These are phyloP conservation scores for Penicillium coffeae DNA, from an alignment of 495 filamentous ascomycete species.

Conservation along the genomic window DNA sequence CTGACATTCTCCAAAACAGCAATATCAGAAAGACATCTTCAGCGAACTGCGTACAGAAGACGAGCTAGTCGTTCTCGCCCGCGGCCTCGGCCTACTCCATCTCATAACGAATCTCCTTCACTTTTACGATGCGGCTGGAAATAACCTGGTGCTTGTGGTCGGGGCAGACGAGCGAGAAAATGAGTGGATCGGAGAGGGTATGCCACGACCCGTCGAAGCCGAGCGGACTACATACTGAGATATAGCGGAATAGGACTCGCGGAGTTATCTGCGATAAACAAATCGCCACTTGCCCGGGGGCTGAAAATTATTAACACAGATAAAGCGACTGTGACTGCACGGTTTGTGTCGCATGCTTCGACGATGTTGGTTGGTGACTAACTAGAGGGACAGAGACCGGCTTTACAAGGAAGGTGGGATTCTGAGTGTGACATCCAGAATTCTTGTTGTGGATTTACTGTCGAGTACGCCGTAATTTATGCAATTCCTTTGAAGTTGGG, in stretches of 20 bases:
- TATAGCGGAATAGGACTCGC: conserved; percentile 79
- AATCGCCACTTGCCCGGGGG: conserved; percentile 70
- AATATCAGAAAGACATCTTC: conserved; percentile 90
- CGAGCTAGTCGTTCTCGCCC: conserved; percentile 86
- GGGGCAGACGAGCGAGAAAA: conserved; percentile 93
- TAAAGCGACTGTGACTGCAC: conserved; percentile 74
- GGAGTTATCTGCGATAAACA: conserved; percentile 86
- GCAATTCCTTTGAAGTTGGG: background rate
- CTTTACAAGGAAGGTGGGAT: conserved; percentile 87
- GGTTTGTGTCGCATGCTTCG: conserved; percentile 31
- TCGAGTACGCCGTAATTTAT: conserved; percentile 48
- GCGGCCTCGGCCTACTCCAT: conserved; percentile 86
- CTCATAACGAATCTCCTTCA: conserved; percentile 92
- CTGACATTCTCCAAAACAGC: conserved; percentile 35
- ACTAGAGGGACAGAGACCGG: conserved; percentile 59
- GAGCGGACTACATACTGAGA: too few relatives aligned
- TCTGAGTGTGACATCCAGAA: conserved; percentile 94
- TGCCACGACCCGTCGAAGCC: conserved; percentile 4
- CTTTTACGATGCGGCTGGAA: conserved; percentile 92
- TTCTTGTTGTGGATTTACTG: conserved; percentile 87
- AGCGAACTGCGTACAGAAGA: conserved; percentile 85
- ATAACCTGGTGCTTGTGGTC: conserved; percentile 84
- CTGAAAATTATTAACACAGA: conserved; percentile 93
- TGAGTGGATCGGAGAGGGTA: conserved; percentile 83
- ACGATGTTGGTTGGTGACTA: conserved; percentile 10